Base-by-base conservation (phyloP, 306 rosid species). In the Purshia tridentata region DNA sequence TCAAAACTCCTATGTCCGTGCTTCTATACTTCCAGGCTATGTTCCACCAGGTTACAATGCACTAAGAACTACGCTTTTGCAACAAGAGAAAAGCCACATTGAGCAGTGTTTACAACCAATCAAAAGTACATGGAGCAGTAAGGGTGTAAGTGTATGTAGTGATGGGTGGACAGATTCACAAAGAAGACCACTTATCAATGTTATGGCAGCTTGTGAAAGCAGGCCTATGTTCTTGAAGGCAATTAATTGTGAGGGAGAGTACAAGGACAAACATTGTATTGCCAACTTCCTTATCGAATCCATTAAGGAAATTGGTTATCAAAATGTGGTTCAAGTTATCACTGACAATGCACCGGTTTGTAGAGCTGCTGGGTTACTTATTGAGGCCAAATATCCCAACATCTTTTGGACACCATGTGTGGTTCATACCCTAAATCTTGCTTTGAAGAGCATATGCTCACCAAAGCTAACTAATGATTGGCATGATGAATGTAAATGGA, bases 351-450 rank as follows among this genome's bases (percentile, higher is more conserved):
- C 73, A 15, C 16, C 29, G 0, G 12, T 29, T 62, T 62, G 61
- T 16, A 41, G 18, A 5, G 22, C 3, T n/a, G 16, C 35, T 4
- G 64, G 54, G 4, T 14, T 16, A 18, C 40, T 74, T 11, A 41
- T 74, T 19, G 53, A 74, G 12, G 41, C 20, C 6, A 8, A 62
- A n/a, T 41, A 6, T 63, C 19, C 45, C 0, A 13, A 0, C 2
- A 74, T 74, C 4, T 15, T 63, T 40, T 74, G 64, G 78, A 50
- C 78, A 49, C 70, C 64, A 48, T 64, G 55, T 64, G 70, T 64
- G 5, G 62, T 63, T 8, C 62, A 62, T 14, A 58, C 51, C 4
- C 42, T 62, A 0, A 73, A 58, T 48, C 59, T 72, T 22, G 46
- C 58, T 13, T 59, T 58, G 59, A 72, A 72, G 18, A 48, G 29